phyloP scores from a whole-genome alignment of 1,284 basidiomycete species.

The Cystobasidium slooffiae region DNA sequence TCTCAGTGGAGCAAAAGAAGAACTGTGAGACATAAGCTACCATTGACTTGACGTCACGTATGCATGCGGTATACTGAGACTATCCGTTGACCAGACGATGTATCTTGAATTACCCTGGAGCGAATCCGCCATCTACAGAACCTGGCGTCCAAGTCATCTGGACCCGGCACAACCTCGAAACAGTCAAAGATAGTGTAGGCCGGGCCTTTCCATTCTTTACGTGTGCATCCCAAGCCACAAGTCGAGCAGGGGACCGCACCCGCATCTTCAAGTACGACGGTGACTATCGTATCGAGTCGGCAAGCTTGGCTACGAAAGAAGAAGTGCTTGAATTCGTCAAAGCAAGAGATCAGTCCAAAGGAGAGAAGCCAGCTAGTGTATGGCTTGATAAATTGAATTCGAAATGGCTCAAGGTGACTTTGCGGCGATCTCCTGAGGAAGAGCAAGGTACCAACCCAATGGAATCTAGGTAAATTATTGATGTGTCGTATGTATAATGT shows the following conservation, averaged over 20 bases:
- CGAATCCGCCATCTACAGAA: constrained; percentile 7
- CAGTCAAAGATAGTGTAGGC: constrained; percentile 1
- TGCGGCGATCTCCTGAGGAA: not conserved
- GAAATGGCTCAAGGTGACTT: constrained; percentile 11
- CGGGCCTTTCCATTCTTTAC: not conserved
- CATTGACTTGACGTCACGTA: not conserved
- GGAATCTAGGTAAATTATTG: not conserved
- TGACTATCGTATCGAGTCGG: not conserved
- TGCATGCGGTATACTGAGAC: not conserved
- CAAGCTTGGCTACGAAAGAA: constrained; percentile 9
- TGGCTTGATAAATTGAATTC: constrained; percentile 23
- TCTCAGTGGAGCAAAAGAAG: too few relatives aligned
- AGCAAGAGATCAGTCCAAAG: constrained; percentile 23
- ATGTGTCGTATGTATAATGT: too few relatives aligned
- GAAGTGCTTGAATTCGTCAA: constrained; percentile 33
- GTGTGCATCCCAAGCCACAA: not conserved
- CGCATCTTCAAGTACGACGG: constrained; percentile 10
- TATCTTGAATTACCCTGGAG: constrained; percentile 20
- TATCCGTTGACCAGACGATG: not conserved
- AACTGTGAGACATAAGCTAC: too few relatives aligned
- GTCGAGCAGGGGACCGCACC: not conserved
- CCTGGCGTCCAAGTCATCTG: constrained; percentile 14
- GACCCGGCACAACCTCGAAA: constrained; percentile 6
- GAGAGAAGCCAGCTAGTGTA: constrained; percentile 15
- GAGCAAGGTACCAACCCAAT: constrained; percentile 10